These are phyloP conservation scores for Limnanthes douglasii DNA, from an alignment of 345 rosid genomes.

Conservation along the genomic window DNA sequence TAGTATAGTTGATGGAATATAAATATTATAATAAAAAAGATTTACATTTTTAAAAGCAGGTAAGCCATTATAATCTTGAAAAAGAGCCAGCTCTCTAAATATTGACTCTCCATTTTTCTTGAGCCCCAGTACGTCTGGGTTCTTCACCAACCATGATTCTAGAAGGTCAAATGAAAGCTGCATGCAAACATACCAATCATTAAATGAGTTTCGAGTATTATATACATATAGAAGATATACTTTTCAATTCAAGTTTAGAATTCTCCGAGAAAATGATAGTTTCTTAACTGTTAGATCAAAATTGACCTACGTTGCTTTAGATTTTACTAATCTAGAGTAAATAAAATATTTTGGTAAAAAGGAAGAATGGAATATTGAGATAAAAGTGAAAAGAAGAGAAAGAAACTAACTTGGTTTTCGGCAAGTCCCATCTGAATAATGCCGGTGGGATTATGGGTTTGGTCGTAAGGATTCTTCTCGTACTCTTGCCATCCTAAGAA, in stretches of 20 bases:
- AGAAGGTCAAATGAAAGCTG: slow-evolving; percentile 67
- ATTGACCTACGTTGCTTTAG: no score
- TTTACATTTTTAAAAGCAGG: slow-evolving; percentile 59
- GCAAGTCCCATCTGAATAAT: slow-evolving; percentile 95
- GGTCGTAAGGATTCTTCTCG: slow-evolving; percentile 53
- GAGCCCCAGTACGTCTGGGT: slow-evolving; percentile 38
- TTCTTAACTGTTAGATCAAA: no score
- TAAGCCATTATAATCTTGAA: slow-evolving; percentile 86
- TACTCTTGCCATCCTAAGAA: slow-evolving; percentile 73
- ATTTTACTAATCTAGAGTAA: no score
- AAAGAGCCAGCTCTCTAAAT: slow-evolving; percentile 58
- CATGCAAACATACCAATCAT: slow-evolving; percentile 4
- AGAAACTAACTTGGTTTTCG: slow-evolving; percentile 59
- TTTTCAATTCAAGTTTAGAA: no score
- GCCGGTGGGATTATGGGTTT: slow-evolving; percentile 42
- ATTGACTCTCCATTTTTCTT: slow-evolving; percentile 36
- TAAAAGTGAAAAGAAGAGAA: background rate
- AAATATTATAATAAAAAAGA: background rate
- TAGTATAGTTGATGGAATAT: background rate
- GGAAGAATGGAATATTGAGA: background rate
- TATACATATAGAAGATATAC: background rate
- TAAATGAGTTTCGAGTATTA: background rate
- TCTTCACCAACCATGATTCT: slow-evolving; percentile 54
- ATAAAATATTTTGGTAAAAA: background rate
- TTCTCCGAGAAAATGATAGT: background rate